Evolutionary conservation across 768 basidiomycete genomes (phyloP).

Genomic region (Amanita fuliginea): DNA sequence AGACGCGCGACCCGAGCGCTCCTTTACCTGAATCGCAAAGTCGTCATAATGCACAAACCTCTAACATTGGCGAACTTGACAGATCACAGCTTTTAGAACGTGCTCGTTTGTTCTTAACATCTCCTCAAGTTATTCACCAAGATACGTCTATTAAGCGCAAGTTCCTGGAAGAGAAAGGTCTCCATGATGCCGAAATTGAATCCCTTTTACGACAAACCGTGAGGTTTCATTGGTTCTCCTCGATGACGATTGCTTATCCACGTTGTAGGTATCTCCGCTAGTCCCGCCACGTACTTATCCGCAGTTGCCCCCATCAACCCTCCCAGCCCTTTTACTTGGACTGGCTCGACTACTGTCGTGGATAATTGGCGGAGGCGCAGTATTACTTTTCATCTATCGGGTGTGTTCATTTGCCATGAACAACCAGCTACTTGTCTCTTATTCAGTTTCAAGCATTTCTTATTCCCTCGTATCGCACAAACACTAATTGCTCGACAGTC

Average conservation of each 20-base stretch:
- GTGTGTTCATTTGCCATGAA: constrained; percentile 26
- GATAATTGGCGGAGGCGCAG: constrained; percentile 54
- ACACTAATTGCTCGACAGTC: constrained; percentile 52
- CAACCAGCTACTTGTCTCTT: constrained; percentile 1
- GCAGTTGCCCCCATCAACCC: constrained; percentile 52
- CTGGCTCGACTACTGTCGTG: constrained; percentile 51
- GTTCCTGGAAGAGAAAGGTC: constrained; percentile 64
- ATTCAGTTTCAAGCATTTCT: constrained; percentile 36
- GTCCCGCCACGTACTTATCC: constrained; percentile 72
- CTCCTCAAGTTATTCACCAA: constrained; percentile 53
- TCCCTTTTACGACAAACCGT: constrained; percentile 47
- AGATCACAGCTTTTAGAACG: constrained; percentile 36
- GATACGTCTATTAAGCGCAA: constrained; percentile 42
- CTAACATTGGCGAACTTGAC: constrained; percentile 8
- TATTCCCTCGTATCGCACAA: constrained; percentile 54
- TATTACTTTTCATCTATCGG: constrained; percentile 52
- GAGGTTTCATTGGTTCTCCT: constrained; percentile 10
- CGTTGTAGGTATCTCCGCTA: constrained; percentile 28
- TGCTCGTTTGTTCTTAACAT: constrained; percentile 55
- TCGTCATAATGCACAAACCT: neutral
- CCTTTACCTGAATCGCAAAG: neutral
- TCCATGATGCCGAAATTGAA: constrained; percentile 50
- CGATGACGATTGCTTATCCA: neutral
- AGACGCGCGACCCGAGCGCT: neutral
- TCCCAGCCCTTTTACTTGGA: constrained; percentile 58